Evolutionary conservation across 768 basidiomycete species (phyloP).

Genomic region (Suillus subaureus): DNA sequence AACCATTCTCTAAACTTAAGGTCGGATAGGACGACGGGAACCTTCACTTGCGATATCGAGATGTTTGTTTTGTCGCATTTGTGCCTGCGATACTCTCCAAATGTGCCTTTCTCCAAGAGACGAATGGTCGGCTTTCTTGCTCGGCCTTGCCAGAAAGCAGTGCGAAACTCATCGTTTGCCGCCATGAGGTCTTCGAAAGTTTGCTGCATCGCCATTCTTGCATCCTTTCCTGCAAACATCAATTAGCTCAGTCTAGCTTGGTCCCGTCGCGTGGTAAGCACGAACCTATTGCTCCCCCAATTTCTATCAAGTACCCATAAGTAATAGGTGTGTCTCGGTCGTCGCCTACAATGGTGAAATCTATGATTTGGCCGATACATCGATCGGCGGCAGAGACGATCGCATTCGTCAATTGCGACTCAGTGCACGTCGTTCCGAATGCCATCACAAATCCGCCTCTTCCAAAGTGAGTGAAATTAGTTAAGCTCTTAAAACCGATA

Average conservation of each 20-base stretch:
- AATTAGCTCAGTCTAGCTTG: background rate
- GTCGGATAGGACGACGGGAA: slow-evolving; percentile 14
- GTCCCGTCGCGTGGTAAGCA: background rate
- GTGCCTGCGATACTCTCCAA: slow-evolving; percentile 6
- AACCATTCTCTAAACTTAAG: slow-evolving; percentile 19
- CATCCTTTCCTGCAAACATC: background rate
- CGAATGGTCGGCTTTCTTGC: slow-evolving; percentile 13
- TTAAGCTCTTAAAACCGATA: background rate
- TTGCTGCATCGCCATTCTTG: slow-evolving; percentile 3
- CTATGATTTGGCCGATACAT: slow-evolving; percentile 22
- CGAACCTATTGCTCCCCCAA: slow-evolving; percentile 12
- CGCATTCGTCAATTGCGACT: slow-evolving; percentile 22
- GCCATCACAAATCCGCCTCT: background rate
- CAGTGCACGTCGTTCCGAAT: slow-evolving; percentile 10
- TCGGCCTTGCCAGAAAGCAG: background rate
- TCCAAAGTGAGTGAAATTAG: background rate
- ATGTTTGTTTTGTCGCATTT: background rate
- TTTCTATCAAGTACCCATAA: slow-evolving; percentile 12
- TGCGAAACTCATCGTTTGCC: background rate
- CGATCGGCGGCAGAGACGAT: slow-evolving; percentile 14
- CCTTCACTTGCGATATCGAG: slow-evolving; percentile 6
- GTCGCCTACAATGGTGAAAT: slow-evolving; percentile 24
- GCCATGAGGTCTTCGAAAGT: slow-evolving; percentile 2
- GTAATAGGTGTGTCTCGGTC: slow-evolving; percentile 19
- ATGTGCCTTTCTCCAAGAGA: slow-evolving; percentile 9